These are phyloP conservation scores for Lasiosphaeriaceae sp. DNA, from an alignment of 495 filamentous ascomycete species.

Conservation along the genomic window DNA sequence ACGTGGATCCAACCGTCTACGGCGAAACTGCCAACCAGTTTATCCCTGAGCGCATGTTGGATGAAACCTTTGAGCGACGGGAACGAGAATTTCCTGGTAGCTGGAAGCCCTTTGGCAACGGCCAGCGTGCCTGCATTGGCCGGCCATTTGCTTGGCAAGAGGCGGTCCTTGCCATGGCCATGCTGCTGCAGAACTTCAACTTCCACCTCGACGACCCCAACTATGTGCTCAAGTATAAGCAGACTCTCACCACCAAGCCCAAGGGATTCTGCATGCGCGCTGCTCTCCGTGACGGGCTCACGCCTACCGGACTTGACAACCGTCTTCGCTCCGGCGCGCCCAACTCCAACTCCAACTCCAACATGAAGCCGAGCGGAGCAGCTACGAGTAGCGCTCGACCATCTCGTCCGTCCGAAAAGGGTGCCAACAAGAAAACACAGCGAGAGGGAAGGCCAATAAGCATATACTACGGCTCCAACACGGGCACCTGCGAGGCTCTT, in stretches of 20 bases:
- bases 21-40: conserved; percentile 50
- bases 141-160: conserved; percentile 55
- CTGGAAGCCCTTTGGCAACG: conserved; percentile 54
- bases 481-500: conserved; percentile 64
- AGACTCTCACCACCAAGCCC: conserved; percentile 67
- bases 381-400: too few relatives aligned
- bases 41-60: conserved; percentile 54
- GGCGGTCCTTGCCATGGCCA: conserved; percentile 40
- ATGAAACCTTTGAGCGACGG: conserved; percentile 52
- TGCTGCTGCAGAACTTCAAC: conserved; percentile 55
- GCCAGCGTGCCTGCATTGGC: conserved; percentile 42
- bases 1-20: conserved; percentile 40
- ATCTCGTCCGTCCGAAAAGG: neutral
- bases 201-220: conserved; percentile 47
- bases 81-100: conserved; percentile 47
- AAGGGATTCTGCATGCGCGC: conserved; percentile 60
- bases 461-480: conserved; percentile 66
- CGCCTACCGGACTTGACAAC: too few relatives aligned
- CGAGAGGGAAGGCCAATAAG: conserved; percentile 36
- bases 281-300: conserved; percentile 47
- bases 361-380: too few relatives aligned
- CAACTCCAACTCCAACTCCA: too few relatives aligned
- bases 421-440: neutral
- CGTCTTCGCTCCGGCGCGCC: conserved; percentile 31
- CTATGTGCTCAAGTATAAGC: conserved; percentile 58